Evolutionary conservation across 768 basidiomycete species (phyloP), one percentile per base, ranked within the genome.

Genomic region (Tephrocybe rancida): DNA sequence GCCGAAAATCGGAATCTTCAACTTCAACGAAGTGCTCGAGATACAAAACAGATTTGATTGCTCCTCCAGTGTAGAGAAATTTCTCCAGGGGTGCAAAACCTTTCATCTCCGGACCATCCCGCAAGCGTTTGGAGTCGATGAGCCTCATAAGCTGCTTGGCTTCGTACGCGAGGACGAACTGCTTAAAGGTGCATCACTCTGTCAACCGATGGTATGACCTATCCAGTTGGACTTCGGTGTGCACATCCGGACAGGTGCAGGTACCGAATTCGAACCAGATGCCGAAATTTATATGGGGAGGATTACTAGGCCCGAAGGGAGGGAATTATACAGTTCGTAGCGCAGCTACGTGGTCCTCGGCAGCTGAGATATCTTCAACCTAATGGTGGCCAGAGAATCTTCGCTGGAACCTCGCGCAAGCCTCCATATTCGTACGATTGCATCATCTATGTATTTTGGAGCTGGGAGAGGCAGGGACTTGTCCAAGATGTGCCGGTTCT

Each of bases 31-130:
- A 67, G 43, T 67, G 64, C 58, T 73, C 75, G 39, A 77, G 63
- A 27, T 62, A 16, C 74, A 73, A 77, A 11, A 75, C 74, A 8
- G 73, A 71, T 34, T 64, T 62, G 2, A 34, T 8, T 1, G n/a
- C 7, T 1, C 64, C 65, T 4, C 59, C 50, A 13, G 53, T 47
- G n/a, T n/a, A 48, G 16, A 75, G 60, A 27, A 71, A 58, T 32
- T 67, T 67, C 7, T 62, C 57, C 37, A 73, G 51, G 47, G 49
- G 3, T 57, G 59, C 30, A 53, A 55, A 30, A 3, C 10, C 14
- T 32, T 41, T 13, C 5, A 13, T 6, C 38, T 14, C n/a, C n/a
- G n/a, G n/a, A n/a, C n/a, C n/a, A n/a, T n/a, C 44, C 22, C 8
- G 7, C n/a, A 50, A 26, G 54, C 61, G 64, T 19, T 67, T 60